Conservation (phyloP, 2,329 filamentous ascomycete species). For the Stenocarpella maydis region DNA sequence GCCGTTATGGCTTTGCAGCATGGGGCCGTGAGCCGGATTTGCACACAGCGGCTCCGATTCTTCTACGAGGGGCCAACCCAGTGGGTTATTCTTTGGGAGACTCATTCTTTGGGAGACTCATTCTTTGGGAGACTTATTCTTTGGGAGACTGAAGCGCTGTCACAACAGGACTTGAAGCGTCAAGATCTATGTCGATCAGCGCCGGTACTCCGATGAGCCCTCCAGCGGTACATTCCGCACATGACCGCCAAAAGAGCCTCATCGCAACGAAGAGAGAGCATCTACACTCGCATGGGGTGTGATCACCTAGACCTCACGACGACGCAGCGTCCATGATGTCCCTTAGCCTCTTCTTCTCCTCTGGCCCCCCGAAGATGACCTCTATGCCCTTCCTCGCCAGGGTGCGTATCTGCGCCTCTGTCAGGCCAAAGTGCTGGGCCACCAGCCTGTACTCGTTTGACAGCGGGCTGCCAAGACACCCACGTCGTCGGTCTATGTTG, state of each 20-base stretch:
- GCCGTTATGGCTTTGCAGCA: background rate
- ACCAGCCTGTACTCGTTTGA: slow-evolving; percentile 82
- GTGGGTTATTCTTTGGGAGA: background rate
- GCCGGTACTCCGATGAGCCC: background rate
- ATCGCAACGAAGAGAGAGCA: background rate
- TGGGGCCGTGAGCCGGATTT: background rate
- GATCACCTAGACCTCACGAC: background rate
- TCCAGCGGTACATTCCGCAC: background rate
- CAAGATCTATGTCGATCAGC: too few relatives aligned
- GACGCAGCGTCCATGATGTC: slow-evolving; percentile 55
- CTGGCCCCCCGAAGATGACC: slow-evolving; percentile 71
- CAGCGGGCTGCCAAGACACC: slow-evolving; percentile 80
- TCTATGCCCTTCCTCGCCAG: slow-evolving; percentile 70
- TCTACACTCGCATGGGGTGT: background rate
- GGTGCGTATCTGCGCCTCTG: slow-evolving; percentile 52
- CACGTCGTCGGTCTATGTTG: slow-evolving; percentile 83
- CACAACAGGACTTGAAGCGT: background rate
- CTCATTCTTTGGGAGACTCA: background rate
- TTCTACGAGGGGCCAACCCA: background rate
- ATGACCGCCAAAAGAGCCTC: background rate
- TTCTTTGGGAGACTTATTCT: background rate
- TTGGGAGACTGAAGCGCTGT: too few relatives aligned
- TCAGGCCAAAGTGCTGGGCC: slow-evolving; percentile 72
- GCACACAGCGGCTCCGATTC: background rate
- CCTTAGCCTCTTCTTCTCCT: slow-evolving; percentile 66